A percentile compares a stretch with the other conserved stretches of the same genome.
phyloP scores from a whole-genome alignment of 257 asterid species.

The Scutellaria galericulata region DNA sequence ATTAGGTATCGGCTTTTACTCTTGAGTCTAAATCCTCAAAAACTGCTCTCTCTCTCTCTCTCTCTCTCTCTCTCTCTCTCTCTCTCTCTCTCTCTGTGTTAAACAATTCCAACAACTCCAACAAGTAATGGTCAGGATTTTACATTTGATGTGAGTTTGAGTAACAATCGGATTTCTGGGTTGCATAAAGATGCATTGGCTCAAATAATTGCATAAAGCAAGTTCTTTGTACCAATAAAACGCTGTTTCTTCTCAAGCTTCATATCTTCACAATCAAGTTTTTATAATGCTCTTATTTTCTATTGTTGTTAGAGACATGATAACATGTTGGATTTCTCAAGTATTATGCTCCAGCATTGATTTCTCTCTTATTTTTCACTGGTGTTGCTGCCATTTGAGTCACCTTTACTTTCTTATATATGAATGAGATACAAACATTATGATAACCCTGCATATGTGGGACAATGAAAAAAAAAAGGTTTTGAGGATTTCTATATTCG shows the following conservation, averaged over 20 bases:
- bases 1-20: too few species aligned
- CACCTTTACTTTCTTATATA: not conserved
- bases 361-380: not conserved
- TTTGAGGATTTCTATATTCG: not conserved
- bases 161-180: not conserved
- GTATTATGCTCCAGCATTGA: not conserved
- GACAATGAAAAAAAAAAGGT: slow-evolving; percentile 1
- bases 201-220: not conserved
- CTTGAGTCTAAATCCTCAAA: too few species aligned
- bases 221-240: not conserved
- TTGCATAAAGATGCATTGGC: slow-evolving; percentile 2
- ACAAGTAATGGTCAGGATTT: not conserved
- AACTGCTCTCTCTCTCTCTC: too few species aligned
- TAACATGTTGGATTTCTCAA: not conserved
- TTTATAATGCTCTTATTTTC: not conserved
- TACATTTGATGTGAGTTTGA: not conserved
- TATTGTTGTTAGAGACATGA: not conserved
- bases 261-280: not conserved
- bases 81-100: not conserved
- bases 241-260: not conserved
- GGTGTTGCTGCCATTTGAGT: not conserved
- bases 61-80: not conserved
- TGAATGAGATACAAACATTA: not conserved
- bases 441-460: not conserved
- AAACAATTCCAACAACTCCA: not conserved